Base-by-base conservation (phyloP, 1,284 basidiomycete genomes). In the Sporisorium exsertum region DNA sequence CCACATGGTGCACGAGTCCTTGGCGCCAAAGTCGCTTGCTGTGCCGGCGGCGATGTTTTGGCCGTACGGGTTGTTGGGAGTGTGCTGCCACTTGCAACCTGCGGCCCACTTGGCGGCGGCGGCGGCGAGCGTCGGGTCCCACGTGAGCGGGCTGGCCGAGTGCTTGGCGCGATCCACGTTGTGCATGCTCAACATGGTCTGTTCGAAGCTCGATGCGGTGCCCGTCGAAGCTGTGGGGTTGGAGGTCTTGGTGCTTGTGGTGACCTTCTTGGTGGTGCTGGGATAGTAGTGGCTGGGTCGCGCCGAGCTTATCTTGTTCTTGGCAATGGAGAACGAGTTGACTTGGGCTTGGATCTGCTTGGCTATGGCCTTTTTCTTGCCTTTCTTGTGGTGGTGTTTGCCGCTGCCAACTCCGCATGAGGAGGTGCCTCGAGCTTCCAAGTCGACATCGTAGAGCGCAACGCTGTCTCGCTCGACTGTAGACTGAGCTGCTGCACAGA, bases 41-140 rank as follows among this genome's bases (percentile, higher is more conserved):
- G 68, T 73, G 22, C 67, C 64, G 1, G 72, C 64, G 13, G 70
- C 68, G 35, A 77, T 64, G 67, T 80, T 80, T 33, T 80, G 72
- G 22, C 78, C 78, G 54, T 78, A 74, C 4, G 64, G 65, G 22
- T 72, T 72, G 66, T 74, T 72, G 52, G 73, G 69, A 0, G 72
- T 75, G 58, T 80, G 78, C 20, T 50, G n/a, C 47, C 53, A 80
- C 22, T 64, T 43, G 59, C 78, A 80, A 1, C 47, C 50, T 0
- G 50, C 22, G 8, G 78, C 74, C 64, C 69, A 69, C 1, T n/a
- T 9, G 6, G 53, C 52, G 12, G 77, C 72, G 5, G 69, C 63
- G 3, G 59, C 45, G 15, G 73, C 73, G 5, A 79, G 50, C 1
- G 65, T 79, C 9, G 50, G 5, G 33, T 56, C 43, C 77, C 77